Base-by-base conservation (phyloP, 2,329 filamentous ascomycete genomes). In the Penicillium sp. region DNA sequence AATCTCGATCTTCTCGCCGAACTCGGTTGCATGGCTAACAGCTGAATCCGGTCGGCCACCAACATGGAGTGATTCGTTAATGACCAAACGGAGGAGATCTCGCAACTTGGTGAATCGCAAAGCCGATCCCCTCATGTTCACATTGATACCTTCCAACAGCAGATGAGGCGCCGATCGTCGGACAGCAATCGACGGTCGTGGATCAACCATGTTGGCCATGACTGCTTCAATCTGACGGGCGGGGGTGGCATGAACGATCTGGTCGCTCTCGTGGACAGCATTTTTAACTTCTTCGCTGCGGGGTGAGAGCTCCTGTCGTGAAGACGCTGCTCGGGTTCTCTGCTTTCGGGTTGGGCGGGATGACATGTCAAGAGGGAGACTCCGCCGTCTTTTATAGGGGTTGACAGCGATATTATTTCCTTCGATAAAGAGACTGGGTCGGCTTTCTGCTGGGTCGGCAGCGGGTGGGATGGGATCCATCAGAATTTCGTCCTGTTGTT, bases 31-130 rank as follows among this genome's bases (percentile, higher is more conserved):
- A 57, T 75, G 71, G 48, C 74, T 75, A 21, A 74, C 67, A n/a
- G 77, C 72, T 19, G 76, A 79, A 48, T 80, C 78, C 8, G 78
- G 77, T 19, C 78, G 71, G 18, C 77, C 78, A 26, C 76, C 78
- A 42, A 79, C 74, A 44, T 78, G 73, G 36, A 80, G 68, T 18
- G 76, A 78, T 55, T 80, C 77, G 42, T 79, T 77, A 44, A 80
- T 76, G 8, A 80, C 72, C 29, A 77, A 59, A 26, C 75, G 77
- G 39, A 80, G 67, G 23, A 79, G 60, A 39, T 79, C 75, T 19
- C 78, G 73, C 37, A 80, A 66, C 51, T 74, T 77, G 45, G 76
- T 78, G 34, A 75, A 73, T 48, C 75, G 73, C 21, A 78, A 59
- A 42, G 68, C 70, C 36, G 74, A 67, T 6, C 68, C 63, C 18